Conservation (phyloP, 2,329 filamentous ascomycete genomes). For the Chaetomiaceae sp. region DNA sequence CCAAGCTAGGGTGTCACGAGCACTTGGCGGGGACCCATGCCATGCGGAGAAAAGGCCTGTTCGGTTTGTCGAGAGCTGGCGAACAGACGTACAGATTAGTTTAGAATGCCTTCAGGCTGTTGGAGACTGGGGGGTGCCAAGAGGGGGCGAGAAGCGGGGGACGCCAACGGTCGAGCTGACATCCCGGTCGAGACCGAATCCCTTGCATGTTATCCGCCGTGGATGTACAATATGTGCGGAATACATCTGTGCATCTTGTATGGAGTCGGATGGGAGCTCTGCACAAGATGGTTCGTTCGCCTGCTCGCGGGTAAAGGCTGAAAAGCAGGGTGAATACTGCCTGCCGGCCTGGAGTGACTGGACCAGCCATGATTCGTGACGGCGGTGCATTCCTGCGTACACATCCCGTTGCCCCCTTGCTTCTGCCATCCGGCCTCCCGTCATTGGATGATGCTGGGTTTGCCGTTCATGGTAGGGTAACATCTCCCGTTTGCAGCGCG, state of each 20-base stretch:
- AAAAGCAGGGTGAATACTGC: neutral
- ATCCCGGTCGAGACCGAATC: neutral
- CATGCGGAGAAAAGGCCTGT: conserved; percentile 16
- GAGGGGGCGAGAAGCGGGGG: conserved; percentile 3
- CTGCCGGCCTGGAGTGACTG: too few relatives aligned
- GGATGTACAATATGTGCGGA: too few relatives aligned
- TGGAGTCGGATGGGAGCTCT: too few relatives aligned
- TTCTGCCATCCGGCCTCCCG: neutral
- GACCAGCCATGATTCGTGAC: neutral
- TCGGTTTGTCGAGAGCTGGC: neutral
- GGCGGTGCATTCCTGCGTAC: too few relatives aligned
- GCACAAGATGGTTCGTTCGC: neutral
- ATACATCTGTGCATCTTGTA: too few relatives aligned
- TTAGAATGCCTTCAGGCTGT: conserved; percentile 2
- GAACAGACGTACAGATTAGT: neutral
- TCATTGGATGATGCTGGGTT: neutral
- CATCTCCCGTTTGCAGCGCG: conserved; percentile 13
- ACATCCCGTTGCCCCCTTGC: neutral
- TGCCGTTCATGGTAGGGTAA: conserved; percentile 8
- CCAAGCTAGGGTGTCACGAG: conserved; percentile 7
- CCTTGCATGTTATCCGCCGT: too few relatives aligned
- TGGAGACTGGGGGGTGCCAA: conserved; percentile 2
- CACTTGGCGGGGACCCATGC: conserved; percentile 5
- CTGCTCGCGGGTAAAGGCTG: conserved; percentile 5
- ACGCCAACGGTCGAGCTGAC: neutral